Conservation (phyloP, 2,329 filamentous ascomycete genomes). For the Cytospora piceicola region DNA sequence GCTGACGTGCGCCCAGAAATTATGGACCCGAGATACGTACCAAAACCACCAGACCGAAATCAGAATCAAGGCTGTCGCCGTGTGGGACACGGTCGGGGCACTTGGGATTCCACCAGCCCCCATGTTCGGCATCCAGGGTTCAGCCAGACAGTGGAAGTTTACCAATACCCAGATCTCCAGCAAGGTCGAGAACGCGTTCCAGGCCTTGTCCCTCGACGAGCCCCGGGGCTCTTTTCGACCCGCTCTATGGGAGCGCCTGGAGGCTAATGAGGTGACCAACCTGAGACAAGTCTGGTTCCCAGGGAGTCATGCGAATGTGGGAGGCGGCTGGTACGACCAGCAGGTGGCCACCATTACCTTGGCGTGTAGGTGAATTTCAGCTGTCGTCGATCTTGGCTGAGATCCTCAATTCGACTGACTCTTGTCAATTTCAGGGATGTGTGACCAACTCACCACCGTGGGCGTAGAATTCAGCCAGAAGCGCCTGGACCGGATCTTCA, state of each 20-base stretch:
- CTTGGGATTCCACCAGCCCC: conserved; percentile 49
- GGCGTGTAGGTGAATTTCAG: conserved; percentile 36
- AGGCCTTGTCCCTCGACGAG: conserved; percentile 55
- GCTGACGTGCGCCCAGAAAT: conserved; percentile 32
- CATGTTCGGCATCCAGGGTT: conserved; percentile 44
- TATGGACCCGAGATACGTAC: conserved; percentile 44
- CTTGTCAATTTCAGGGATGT: conserved; percentile 36
- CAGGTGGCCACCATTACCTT: conserved; percentile 40
- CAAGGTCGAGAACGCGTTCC: conserved; percentile 52
- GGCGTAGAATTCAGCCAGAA: conserved; percentile 40
- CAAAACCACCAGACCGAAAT: conserved; percentile 41
- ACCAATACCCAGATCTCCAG: conserved; percentile 48
- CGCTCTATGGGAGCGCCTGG: conserved; percentile 46
- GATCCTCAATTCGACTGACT: neutral
- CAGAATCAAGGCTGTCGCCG: conserved; percentile 50
- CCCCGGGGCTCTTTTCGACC: conserved; percentile 47
- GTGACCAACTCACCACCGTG: conserved; percentile 40
- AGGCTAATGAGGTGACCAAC: conserved; percentile 36
- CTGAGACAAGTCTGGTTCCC: conserved; percentile 58
- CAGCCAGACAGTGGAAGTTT: conserved; percentile 44
- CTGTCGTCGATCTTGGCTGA: neutral
- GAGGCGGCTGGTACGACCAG: conserved; percentile 58
- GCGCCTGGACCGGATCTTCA: conserved; percentile 36
- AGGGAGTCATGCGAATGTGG: conserved; percentile 65
- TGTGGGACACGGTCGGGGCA: conserved; percentile 55